Evolutionary conservation across 352 stramenopile species (phyloP).

Genomic region (Globisporangium paddicum): DNA sequence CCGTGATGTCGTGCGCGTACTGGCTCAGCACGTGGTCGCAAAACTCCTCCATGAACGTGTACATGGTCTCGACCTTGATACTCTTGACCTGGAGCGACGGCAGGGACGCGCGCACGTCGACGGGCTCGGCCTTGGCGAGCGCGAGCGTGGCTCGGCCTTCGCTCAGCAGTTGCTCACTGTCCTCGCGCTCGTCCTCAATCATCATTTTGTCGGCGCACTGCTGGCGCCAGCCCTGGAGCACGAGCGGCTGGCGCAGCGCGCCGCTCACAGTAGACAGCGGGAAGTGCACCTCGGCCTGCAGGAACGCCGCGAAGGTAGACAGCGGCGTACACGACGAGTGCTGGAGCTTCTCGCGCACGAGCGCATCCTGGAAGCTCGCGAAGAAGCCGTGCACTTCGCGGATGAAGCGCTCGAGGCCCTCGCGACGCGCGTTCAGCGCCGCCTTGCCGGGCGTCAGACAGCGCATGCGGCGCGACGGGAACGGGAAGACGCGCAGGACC

Average conservation of each 20-base stretch:
- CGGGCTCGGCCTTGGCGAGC: conserved; percentile 1
- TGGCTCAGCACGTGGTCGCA: conserved; percentile 59
- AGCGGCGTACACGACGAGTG: conserved; percentile 32
- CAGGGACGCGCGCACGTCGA: conserved; percentile 16
- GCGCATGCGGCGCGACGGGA: conserved; percentile 29
- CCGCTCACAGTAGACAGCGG: conserved; percentile 14
- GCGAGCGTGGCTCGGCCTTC: conserved; percentile 7
- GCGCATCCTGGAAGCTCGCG: conserved; percentile 21
- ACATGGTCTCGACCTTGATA: conserved; percentile 61
- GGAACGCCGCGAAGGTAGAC: conserved; percentile 43
- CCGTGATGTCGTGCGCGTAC: conserved; percentile 58
- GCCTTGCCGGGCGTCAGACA: conserved; percentile 23
- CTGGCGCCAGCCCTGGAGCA: conserved; percentile 48
- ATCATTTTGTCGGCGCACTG: conserved; percentile 49
- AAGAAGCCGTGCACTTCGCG: conserved; percentile 40
- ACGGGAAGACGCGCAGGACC: conserved; percentile 29
- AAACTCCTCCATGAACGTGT: conserved; percentile 81
- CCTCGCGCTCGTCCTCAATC: conserved; percentile 20
- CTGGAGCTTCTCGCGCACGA: conserved; percentile 39
- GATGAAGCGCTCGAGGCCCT: conserved; percentile 37
- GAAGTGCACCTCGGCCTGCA: conserved; percentile 49
- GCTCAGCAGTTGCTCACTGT: background rate
- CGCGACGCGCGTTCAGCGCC: conserved; percentile 30
- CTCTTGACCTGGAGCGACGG: conserved; percentile 52
- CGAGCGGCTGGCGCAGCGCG: conserved; percentile 36